These are phyloP conservation scores for Microbotryum violaceum DNA, from an alignment of 1,284 basidiomycete genomes.

Conservation along the genomic window DNA sequence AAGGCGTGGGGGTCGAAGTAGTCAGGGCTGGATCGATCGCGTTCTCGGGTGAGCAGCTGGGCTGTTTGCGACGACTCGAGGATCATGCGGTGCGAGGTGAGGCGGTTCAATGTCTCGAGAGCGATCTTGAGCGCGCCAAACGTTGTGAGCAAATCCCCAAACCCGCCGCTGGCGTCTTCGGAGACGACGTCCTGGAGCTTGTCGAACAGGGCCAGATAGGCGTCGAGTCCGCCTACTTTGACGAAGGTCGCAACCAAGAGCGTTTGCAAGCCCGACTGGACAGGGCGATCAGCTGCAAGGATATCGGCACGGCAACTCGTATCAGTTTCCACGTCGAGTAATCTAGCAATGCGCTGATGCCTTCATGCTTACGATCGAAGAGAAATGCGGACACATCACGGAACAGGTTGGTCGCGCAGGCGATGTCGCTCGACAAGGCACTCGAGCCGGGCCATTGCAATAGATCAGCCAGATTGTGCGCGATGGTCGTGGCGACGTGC, in stretches of 20 bases:
- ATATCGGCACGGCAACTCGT: neutral
- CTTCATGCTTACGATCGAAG: slow-evolving; percentile 62
- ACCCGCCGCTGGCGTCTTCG: slow-evolving; percentile 9
- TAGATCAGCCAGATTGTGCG: slow-evolving; percentile 65
- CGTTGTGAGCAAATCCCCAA: slow-evolving; percentile 44
- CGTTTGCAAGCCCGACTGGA: slow-evolving; percentile 54
- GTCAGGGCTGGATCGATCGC: slow-evolving; percentile 41
- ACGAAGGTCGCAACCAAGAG: slow-evolving; percentile 70
- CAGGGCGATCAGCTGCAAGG: slow-evolving; percentile 39
- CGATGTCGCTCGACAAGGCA: slow-evolving; percentile 37
- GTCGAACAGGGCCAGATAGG: slow-evolving; percentile 56
- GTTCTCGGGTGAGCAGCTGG: slow-evolving; percentile 64
- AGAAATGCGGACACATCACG: slow-evolving; percentile 64
- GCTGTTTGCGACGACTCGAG: slow-evolving; percentile 78
- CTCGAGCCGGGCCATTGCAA: slow-evolving; percentile 52
- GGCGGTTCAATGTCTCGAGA: slow-evolving; percentile 64
- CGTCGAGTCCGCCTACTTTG: slow-evolving; percentile 61
- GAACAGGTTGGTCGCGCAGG: slow-evolving; percentile 58
- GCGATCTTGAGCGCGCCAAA: slow-evolving; percentile 74
- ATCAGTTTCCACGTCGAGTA: neutral
- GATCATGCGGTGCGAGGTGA: slow-evolving; percentile 70
- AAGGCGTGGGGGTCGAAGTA: slow-evolving; percentile 81
- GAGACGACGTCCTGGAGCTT: slow-evolving; percentile 45
- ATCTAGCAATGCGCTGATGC: neutral
- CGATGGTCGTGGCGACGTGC: slow-evolving; percentile 60